These are phyloP conservation scores for Xanthoceras sorbifolium DNA, from an alignment of 345 rosid genomes.

Conservation along the genomic window DNA sequence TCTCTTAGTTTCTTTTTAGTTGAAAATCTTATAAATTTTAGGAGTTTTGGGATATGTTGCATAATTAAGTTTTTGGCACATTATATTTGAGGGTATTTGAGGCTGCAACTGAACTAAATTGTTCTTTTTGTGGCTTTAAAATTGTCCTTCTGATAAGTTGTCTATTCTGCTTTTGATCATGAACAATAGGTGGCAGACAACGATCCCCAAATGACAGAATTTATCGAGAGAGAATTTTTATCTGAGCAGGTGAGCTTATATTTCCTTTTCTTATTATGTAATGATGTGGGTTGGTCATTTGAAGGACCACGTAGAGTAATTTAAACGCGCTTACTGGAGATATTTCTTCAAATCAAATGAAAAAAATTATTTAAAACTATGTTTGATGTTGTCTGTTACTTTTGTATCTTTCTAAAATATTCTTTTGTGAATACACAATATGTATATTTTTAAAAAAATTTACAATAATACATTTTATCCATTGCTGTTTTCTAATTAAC, in stretches of 20 bases:
- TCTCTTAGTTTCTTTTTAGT: not conserved
- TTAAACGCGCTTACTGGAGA: not conserved
- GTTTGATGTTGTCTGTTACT: not conserved
- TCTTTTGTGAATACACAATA: not conserved
- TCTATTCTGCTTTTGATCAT: not conserved
- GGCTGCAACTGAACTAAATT: not conserved
- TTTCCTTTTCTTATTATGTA: not conserved
- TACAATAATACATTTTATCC: not conserved
- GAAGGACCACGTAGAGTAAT: not conserved
- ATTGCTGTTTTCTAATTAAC: not conserved
- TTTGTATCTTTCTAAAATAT: not conserved
- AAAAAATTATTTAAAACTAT: not conserved
- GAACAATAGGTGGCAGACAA: constrained; percentile 50
- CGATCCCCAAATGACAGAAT: constrained; percentile 53
- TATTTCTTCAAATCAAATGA: not conserved
- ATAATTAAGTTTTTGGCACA: not conserved
- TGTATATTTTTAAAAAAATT: too few species aligned
- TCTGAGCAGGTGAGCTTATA: constrained; percentile 50
- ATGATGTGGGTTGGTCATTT: not conserved
- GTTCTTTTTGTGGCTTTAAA: not conserved
- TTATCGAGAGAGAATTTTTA: constrained; percentile 46
- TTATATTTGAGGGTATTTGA: not conserved
- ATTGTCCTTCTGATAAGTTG: not conserved
- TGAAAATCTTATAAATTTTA: too few species aligned
- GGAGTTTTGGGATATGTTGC: too few species aligned